A percentile compares a stretch with the other conserved stretches of the same genome.
These are phyloP conservation scores for Kickxella alabastrina DNA, from an alignment of 192 early-diverging fungal species.

Conservation along the genomic window DNA sequence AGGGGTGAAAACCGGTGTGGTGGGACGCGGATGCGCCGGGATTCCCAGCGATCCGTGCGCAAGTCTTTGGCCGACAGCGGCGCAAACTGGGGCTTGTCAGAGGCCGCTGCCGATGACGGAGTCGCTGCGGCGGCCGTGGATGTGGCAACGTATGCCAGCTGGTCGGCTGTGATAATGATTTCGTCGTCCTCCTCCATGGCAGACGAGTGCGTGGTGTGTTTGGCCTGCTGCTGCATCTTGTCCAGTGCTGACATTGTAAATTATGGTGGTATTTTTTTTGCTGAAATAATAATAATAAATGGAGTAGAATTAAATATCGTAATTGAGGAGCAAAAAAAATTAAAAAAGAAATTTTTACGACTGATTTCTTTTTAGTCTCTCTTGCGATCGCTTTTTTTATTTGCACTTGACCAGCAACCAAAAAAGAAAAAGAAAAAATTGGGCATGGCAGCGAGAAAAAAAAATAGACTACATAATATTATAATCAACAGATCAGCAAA, in stretches of 20 bases:
- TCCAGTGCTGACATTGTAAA: conserved; percentile 25
- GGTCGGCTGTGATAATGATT: conserved; percentile 62
- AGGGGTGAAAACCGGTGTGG: conserved; percentile 88
- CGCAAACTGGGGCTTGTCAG: conserved; percentile 64
- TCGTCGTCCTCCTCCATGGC: conserved; percentile 56
- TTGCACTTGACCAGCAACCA: background rate
- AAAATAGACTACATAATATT: conserved; percentile 1
- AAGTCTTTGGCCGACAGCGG: conserved; percentile 56
- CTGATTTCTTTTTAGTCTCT: too few species aligned
- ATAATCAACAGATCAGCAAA: too few species aligned
- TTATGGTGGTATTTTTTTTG: conserved; percentile 5
- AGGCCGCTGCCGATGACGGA: conserved; percentile 42
- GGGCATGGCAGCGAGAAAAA: background rate
- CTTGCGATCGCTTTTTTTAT: conserved; percentile 10
- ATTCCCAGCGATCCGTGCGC: conserved; percentile 43
- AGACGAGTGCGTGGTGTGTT: conserved; percentile 9
- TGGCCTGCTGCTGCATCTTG: conserved; percentile 10
- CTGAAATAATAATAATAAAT: background rate
- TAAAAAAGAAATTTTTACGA: conserved; percentile 3
- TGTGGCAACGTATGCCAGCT: conserved; percentile 41
- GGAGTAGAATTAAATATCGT: background rate
- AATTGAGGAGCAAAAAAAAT: background rate
- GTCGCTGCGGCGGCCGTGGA: conserved; percentile 11
- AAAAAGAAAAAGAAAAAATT: conserved; percentile 19
- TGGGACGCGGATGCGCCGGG: conserved; percentile 89